Conservation (phyloP, 2,329 filamentous ascomycete species). For the Aspergillus brunneoviolaceus region DNA sequence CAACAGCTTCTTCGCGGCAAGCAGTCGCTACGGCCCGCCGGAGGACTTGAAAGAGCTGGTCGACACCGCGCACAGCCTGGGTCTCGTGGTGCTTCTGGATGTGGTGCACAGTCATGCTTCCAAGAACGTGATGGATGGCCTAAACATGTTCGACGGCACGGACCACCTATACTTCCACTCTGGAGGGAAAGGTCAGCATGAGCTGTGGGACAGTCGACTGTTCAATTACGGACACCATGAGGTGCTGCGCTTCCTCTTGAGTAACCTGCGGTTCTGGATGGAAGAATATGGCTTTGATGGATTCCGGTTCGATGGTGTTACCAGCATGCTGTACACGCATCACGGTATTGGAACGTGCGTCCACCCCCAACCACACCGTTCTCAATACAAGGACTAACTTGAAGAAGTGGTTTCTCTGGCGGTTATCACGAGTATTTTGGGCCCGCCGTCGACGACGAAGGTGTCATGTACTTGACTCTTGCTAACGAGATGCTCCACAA, state of each 20-base stretch:
- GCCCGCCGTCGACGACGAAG: slow-evolving; percentile 82
- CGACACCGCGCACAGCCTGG: slow-evolving; percentile 88
- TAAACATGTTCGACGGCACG: slow-evolving; percentile 94
- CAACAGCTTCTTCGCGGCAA: slow-evolving; percentile 98
- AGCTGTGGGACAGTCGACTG: slow-evolving; percentile 91
- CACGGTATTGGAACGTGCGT: slow-evolving; percentile 95
- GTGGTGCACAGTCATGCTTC: slow-evolving; percentile 97
- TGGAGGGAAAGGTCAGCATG: slow-evolving; percentile 79
- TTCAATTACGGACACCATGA: slow-evolving; percentile 98
- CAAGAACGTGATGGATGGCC: slow-evolving; percentile 91
- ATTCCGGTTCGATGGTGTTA: slow-evolving; percentile 97
- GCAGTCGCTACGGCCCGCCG: slow-evolving; percentile 88
- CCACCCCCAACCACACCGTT: neutral
- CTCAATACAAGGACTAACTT: slow-evolving; percentile 1
- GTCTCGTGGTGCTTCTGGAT: slow-evolving; percentile 86
- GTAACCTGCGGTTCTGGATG: slow-evolving; percentile 98
- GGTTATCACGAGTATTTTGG: slow-evolving; percentile 99
- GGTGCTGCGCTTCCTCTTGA: slow-evolving; percentile 90
- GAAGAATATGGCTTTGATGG: slow-evolving; percentile 96
- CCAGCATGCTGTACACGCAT: slow-evolving; percentile 94
- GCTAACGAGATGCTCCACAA: slow-evolving; percentile 93
- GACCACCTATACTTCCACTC: slow-evolving; percentile 96
- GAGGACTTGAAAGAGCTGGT: slow-evolving; percentile 97
- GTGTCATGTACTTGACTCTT: slow-evolving; percentile 90
- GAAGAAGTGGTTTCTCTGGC: slow-evolving; percentile 80